These are phyloP conservation scores for Lentinula novae-zelandiae DNA, from an alignment of 1,284 basidiomycete genomes.

Conservation along the genomic window DNA sequence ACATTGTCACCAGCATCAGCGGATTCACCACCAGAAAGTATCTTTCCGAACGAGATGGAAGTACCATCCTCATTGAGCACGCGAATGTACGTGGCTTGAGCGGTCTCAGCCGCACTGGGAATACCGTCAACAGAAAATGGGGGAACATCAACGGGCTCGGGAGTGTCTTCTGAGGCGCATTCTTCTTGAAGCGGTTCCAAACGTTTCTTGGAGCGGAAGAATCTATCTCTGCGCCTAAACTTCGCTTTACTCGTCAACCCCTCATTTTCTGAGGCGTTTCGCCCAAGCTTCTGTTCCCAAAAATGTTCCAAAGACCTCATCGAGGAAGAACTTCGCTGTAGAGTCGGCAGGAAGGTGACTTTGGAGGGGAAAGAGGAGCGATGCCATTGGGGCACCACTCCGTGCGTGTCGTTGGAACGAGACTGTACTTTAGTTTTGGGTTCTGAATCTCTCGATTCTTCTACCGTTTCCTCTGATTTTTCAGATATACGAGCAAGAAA, in stretches of 20 bases:
- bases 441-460: neutral
- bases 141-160: neutral
- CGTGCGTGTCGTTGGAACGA: neutral
- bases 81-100: conserved; percentile 47
- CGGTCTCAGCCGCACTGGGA: conserved; percentile 42
- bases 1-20: conserved; percentile 34
- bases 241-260: neutral
- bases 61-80: conserved; percentile 61
- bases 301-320: neutral
- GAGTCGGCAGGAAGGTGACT: neutral
- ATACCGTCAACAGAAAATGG: neutral
- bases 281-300: neutral
- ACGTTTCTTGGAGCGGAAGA: neutral
- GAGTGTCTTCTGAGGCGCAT: neutral
- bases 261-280: neutral
- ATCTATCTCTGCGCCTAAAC: neutral
- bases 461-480: neutral
- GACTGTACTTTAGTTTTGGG: neutral
- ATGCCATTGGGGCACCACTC: neutral
- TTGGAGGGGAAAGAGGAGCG: neutral
- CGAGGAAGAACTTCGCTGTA: neutral
- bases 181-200: neutral
- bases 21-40: conserved; percentile 24
- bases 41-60: conserved; percentile 58
- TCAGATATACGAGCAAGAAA: neutral